These are phyloP conservation scores for Aspergillus sp. DNA, from an alignment of 2,329 filamentous ascomycete species.

Conservation along the genomic window DNA sequence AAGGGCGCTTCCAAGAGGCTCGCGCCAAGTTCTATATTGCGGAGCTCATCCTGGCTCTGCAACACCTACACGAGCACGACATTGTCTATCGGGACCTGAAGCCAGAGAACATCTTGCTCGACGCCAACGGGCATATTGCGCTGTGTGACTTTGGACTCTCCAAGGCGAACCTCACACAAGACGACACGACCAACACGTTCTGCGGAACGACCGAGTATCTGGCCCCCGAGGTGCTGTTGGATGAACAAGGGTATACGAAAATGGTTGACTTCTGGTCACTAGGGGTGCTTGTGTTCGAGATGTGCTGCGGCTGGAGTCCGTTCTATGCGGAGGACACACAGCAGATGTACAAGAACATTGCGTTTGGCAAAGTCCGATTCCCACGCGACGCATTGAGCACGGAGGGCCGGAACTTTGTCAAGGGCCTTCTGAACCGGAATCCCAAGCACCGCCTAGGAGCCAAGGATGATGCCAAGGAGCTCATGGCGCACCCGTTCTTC, in stretches of 20 bases:
- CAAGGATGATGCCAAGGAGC: constrained; percentile 80
- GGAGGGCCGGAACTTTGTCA: constrained; percentile 95
- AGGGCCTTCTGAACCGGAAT: constrained; percentile 92
- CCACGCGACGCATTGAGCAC: constrained; percentile 88
- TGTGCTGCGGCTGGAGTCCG: constrained; percentile 99
- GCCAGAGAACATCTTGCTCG: constrained; percentile 92
- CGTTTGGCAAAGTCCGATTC: constrained; percentile 96
- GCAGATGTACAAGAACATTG: constrained; percentile 99
- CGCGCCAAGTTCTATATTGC: constrained; percentile 98
- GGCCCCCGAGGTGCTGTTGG: constrained; percentile 86
- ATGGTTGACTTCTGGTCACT: constrained; percentile 99
- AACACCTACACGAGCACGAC: constrained; percentile 92
- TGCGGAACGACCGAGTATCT: constrained; percentile 97
- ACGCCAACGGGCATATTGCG: constrained; percentile 95
- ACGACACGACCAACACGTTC: constrained; percentile 97
- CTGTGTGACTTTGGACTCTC: constrained; percentile 96
- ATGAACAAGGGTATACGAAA: constrained; percentile 96
- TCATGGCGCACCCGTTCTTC: constrained; percentile 94
- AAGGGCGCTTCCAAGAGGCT: constrained; percentile 88
- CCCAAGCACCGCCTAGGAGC: constrained; percentile 91
- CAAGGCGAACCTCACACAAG: constrained; percentile 93
- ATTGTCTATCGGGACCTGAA: constrained; percentile 98
- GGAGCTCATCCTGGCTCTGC: constrained; percentile 87
- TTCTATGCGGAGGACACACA: constrained; percentile 99
- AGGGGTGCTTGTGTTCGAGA: constrained; percentile 94